A percentile compares a stretch with the other conserved stretches of the same genome.
Conservation (phyloP, 2,329 filamentous ascomycete genomes). For the Ceratocystis diversiconidia region DNA sequence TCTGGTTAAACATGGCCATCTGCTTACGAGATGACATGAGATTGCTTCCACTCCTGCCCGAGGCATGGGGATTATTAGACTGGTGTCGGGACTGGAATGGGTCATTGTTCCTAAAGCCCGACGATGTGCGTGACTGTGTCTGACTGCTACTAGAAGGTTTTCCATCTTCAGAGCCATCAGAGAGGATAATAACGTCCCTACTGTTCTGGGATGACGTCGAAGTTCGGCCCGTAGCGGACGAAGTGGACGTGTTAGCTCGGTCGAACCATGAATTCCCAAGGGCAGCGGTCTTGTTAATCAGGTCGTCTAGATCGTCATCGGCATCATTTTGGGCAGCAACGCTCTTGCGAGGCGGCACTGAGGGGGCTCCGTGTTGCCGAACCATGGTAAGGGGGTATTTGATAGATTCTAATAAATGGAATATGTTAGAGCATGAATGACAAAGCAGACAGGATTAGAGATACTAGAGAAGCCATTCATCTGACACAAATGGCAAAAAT, state of each 20-base stretch:
- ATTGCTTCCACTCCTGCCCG: conserved; percentile 22
- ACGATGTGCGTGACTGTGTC: not conserved
- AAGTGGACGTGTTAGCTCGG: not conserved
- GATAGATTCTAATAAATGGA: too few species aligned
- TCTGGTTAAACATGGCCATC: conserved; percentile 42
- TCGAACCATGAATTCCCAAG: conserved; percentile 16
- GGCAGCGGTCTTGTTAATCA: conserved; percentile 17
- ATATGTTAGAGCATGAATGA: too few species aligned
- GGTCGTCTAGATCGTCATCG: conserved; percentile 15
- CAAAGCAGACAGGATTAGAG: not conserved
- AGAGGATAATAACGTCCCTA: not conserved
- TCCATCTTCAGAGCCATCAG: conserved; percentile 4
- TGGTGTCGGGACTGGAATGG: not conserved
- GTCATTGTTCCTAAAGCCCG: not conserved
- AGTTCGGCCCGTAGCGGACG: not conserved
- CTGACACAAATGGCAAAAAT: too few species aligned
- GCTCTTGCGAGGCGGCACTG: not conserved
- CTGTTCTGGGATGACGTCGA: not conserved
- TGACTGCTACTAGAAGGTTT: not conserved
- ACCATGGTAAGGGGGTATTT: not conserved
- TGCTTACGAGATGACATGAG: conserved; percentile 39
- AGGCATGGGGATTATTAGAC: not conserved
- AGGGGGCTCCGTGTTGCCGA: conserved; percentile 9
- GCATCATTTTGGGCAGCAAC: conserved; percentile 5
- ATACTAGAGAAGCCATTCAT: too few species aligned